Evolutionary conservation across 805 yeast species (phyloP).

Genomic region (Vanderwaltozyma polyspora): DNA sequence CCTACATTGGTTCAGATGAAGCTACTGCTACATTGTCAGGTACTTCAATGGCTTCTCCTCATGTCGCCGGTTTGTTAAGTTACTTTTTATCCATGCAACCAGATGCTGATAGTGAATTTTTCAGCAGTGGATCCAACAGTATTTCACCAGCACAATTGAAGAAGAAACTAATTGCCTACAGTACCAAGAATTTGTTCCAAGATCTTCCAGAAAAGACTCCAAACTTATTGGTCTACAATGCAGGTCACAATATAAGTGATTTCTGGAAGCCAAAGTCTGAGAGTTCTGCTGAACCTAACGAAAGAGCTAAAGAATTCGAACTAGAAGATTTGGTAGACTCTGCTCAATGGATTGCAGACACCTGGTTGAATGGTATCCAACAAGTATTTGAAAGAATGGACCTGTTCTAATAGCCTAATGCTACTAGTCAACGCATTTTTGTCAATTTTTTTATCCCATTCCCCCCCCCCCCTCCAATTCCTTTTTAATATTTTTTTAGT

Average conservation of each 20-base stretch:
- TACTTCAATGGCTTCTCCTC: conserved; percentile 98
- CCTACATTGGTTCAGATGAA: conserved; percentile 64
- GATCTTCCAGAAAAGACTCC: conserved; percentile 69
- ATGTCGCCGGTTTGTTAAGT: conserved; percentile 82
- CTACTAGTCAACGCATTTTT: too few relatives aligned
- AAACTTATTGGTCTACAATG: conserved; percentile 66
- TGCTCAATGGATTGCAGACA: neutral
- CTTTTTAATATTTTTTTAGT: too few relatives aligned
- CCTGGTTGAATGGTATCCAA: conserved; percentile 1
- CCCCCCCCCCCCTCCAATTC: too few relatives aligned
- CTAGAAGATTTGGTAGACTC: neutral
- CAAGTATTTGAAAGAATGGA: neutral
- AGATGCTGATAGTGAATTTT: conserved; percentile 52
- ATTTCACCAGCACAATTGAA: conserved; percentile 67
- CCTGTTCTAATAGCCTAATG: conserved; percentile 1
- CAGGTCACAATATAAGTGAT: conserved; percentile 59
- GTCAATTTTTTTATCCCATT: too few relatives aligned
- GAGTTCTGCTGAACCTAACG: neutral
- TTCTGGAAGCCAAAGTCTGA: conserved; percentile 54
- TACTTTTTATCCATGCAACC: conserved; percentile 85
- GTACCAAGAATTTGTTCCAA: conserved; percentile 46
- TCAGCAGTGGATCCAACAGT: conserved; percentile 34
- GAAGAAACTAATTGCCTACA: conserved; percentile 60
- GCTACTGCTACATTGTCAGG: conserved; percentile 84
- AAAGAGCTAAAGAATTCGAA: neutral